These are phyloP conservation scores for Citrus unshiu DNA, from an alignment of 345 rosid species.

Conservation along the genomic window DNA sequence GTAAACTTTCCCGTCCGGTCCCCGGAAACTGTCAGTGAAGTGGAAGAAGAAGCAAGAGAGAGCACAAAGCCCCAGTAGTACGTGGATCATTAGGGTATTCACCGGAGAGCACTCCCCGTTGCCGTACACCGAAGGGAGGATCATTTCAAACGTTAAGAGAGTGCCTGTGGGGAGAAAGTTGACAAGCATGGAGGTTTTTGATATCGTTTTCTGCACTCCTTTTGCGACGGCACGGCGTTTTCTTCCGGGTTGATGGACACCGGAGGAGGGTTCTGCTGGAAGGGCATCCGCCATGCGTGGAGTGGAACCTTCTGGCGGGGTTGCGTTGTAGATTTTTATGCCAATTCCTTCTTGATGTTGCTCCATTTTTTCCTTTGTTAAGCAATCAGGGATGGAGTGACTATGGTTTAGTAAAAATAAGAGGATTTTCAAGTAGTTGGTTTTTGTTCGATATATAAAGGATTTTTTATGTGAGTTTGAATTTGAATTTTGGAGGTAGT, in stretches of 20 bases:
- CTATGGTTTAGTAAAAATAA: neutral
- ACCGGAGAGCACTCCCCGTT: conserved; percentile 57
- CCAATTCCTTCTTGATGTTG: conserved; percentile 45
- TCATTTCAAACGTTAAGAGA: conserved; percentile 76
- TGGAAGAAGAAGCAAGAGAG: conserved; percentile 76
- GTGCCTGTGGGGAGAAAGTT: conserved; percentile 80
- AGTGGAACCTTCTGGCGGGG: conserved; percentile 35
- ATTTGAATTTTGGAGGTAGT: conserved; percentile 16
- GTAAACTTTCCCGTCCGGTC: conserved; percentile 58
- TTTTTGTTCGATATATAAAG: neutral
- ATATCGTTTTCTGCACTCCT: conserved; percentile 70
- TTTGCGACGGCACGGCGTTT: conserved; percentile 59
- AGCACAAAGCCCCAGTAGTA: conserved; percentile 49
- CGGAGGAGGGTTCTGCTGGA: neutral
- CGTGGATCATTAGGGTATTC: conserved; percentile 51
- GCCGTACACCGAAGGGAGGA: conserved; percentile 57
- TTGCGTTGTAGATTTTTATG: conserved; percentile 53
- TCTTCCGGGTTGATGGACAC: conserved; percentile 19
- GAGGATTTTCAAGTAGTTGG: neutral
- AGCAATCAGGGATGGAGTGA: neutral
- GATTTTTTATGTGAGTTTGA: neutral
- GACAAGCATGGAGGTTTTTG: conserved; percentile 66
- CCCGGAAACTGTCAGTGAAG: conserved; percentile 69
- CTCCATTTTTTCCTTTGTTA: conserved; percentile 34
- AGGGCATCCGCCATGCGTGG: neutral